Conservation (phyloP, 75 land plant genomes). For the Pseudotsuga menziesii region DNA sequence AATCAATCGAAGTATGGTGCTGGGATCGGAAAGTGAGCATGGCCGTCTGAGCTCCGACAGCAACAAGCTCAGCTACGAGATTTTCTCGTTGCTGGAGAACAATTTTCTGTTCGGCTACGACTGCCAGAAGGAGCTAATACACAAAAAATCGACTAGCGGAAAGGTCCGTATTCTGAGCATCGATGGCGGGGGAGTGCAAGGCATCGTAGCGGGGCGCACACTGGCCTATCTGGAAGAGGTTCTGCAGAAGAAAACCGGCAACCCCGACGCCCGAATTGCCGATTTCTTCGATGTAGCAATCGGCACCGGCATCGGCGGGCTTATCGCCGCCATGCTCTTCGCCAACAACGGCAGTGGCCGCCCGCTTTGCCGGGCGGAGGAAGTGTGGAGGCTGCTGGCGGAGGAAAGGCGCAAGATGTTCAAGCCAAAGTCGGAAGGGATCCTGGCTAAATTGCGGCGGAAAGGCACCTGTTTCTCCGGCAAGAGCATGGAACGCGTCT, state of each 20-base stretch:
- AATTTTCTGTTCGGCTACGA: constrained; percentile 44
- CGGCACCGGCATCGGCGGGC: constrained; percentile 78
- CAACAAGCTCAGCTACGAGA: constrained; percentile 42
- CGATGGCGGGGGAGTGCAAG: constrained; percentile 75
- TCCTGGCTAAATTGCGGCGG: constrained; percentile 7
- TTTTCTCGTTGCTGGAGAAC: constrained; percentile 51
- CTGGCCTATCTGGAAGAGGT: constrained; percentile 71
- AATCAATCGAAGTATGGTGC: neutral
- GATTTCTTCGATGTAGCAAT: constrained; percentile 74
- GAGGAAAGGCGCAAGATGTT: constrained; percentile 46
- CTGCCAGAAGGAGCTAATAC: neutral
- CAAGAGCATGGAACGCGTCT: constrained; percentile 5
- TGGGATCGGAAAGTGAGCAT: neutral
- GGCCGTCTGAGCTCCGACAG: constrained; percentile 34
- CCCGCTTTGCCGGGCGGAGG: constrained; percentile 44
- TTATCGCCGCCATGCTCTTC: constrained; percentile 66
- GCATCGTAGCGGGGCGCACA: constrained; percentile 64
- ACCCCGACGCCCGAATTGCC: constrained; percentile 63
- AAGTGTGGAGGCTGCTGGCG: constrained; percentile 63
- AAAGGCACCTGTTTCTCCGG: constrained; percentile 12
- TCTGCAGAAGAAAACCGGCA: constrained; percentile 60
- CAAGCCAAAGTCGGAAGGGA: neutral
- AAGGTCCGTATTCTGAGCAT: constrained; percentile 79
- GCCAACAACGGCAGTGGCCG: constrained; percentile 34
- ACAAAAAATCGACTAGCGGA: constrained; percentile 16